These are phyloP conservation scores for Dalbergia oliveri DNA, from an alignment of 306 rosid species.

Conservation along the genomic window DNA sequence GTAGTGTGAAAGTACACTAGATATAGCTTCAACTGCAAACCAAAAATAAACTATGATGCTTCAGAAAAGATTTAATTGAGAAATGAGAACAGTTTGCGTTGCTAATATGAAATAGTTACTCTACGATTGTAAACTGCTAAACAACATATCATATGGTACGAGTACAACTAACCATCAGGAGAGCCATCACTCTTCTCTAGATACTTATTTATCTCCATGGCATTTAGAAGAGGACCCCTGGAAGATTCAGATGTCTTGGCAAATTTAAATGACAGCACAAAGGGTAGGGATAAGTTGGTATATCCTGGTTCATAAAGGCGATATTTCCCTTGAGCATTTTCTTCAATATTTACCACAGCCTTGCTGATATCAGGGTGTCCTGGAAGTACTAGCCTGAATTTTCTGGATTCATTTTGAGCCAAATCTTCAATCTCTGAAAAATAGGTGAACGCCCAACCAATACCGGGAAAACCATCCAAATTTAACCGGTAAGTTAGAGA, in stretches of 20 bases:
- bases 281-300: slow-evolving; percentile 80
- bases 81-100: slow-evolving; percentile 5
- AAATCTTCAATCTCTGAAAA: slow-evolving; percentile 97
- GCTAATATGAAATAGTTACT: slow-evolving; percentile 25
- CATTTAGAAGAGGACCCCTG: slow-evolving; percentile 90
- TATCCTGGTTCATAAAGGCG: slow-evolving; percentile 93
- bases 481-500: slow-evolving; percentile 87
- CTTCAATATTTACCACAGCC: slow-evolving; percentile 86
- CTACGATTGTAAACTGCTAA: slow-evolving; percentile 17
- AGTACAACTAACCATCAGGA: slow-evolving; percentile 69
- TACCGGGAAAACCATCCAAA: slow-evolving; percentile 92
- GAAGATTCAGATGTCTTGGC: slow-evolving; percentile 85
- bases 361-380: slow-evolving; percentile 77
- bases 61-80: slow-evolving; percentile 9
- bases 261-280: slow-evolving; percentile 81
- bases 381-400: slow-evolving; percentile 87
- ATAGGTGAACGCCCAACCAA: slow-evolving; percentile 87
- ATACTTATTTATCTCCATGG: slow-evolving; percentile 90
- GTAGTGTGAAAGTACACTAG: slow-evolving; percentile 67
- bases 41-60: slow-evolving; percentile 41
- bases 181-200: slow-evolving; percentile 84
- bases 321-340: slow-evolving; percentile 88
- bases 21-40: slow-evolving; percentile 70
- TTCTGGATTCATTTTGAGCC: slow-evolving; percentile 70
- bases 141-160: slow-evolving; percentile 3